Base-by-base conservation (phyloP, 306 rosid genomes). In the Albizia julibrissin region DNA sequence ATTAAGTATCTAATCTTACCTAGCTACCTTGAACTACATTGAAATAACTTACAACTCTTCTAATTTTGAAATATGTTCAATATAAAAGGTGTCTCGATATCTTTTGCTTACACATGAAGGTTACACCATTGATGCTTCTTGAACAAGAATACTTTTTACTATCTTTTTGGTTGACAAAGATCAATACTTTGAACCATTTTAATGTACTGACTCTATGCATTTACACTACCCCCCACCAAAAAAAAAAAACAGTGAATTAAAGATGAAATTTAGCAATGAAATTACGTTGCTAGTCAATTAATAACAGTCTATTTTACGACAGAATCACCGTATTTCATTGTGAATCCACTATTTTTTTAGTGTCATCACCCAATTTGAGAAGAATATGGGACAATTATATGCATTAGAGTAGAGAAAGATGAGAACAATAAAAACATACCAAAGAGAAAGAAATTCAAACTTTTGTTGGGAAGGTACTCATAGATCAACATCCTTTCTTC, bases 401-500 rank as follows among this genome's bases (percentile, higher is more conserved):
- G 0, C 7, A 27, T 54, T 2, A 56, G 29, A n/a, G 22, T 21
- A 9, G 24, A n/a, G 14, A 39, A 43, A 47, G 13, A 3, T 6
- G 6, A 26, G 19, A 39, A 9, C 13, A 26, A 50, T 16, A 50
- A 18, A 16, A 5, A 6, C 83, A 1, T 15, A 82, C 89, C 79
- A 47, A 79, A 86, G 31, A 82, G 27, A 18, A 69, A 79, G 44
- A 59, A 72, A 65, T 86, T 84, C 75, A 86, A 79, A 40, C 89
- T 86, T 62, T 69, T 75, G 52, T 75, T 75, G 43, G 79, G n/a
- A 15, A 75, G 50, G 34, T 54, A 75, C 34, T 75, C 79, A 75
- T 75, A 75, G 21, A 75, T 54, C 37, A 75, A 24, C 50, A 75
- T 54, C 52, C 50, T 75, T 56, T 75, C 79, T 54, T 56, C 79